These are phyloP conservation scores for Verbascum thapsus DNA, from an alignment of 257 asterid species.

Conservation along the genomic window DNA sequence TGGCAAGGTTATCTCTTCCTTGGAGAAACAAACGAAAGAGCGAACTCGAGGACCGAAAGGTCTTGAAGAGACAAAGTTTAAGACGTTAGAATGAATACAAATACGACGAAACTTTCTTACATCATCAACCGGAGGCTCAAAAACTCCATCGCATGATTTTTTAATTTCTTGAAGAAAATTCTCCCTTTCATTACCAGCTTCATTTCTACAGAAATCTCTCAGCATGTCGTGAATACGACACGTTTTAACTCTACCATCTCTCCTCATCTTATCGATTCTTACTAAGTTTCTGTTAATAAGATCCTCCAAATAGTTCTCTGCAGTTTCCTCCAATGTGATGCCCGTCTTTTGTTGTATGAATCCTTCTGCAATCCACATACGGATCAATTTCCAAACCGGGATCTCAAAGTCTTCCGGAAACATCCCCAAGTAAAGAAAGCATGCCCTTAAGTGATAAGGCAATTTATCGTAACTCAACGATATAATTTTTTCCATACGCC, in stretches of 20 bases:
- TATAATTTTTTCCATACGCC: conserved; percentile 38
- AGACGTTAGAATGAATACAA: conserved; percentile 41
- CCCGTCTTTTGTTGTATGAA: conserved; percentile 29
- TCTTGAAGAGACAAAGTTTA: conserved; percentile 22
- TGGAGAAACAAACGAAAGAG: conserved; percentile 38
- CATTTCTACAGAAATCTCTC: conserved; percentile 36
- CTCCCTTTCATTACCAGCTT: conserved; percentile 31
- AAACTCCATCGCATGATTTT: conserved; percentile 26
- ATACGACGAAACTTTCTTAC: conserved; percentile 35
- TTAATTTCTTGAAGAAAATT: conserved; percentile 45
- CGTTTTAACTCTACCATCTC: conserved; percentile 36
- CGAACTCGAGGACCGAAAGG: conserved; percentile 41
- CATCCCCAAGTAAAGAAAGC: conserved; percentile 54
- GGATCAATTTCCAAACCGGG: conserved; percentile 39
- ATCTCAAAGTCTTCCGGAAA: conserved; percentile 45
- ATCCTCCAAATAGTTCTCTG: conserved; percentile 37
- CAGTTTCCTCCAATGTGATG: conserved; percentile 32
- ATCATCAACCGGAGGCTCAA: conserved; percentile 23
- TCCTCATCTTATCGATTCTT: conserved; percentile 25
- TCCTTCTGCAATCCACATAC: conserved; percentile 53
- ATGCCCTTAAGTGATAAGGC: conserved; percentile 49
- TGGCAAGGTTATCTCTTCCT: conserved; percentile 32
- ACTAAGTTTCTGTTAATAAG: conserved; percentile 39
- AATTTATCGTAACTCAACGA: conserved; percentile 48
- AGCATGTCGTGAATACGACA: conserved; percentile 43